These are phyloP conservation scores for Goniomonas avonlea DNA, from an alignment of 78 protist genomes.

Conservation along the genomic window DNA sequence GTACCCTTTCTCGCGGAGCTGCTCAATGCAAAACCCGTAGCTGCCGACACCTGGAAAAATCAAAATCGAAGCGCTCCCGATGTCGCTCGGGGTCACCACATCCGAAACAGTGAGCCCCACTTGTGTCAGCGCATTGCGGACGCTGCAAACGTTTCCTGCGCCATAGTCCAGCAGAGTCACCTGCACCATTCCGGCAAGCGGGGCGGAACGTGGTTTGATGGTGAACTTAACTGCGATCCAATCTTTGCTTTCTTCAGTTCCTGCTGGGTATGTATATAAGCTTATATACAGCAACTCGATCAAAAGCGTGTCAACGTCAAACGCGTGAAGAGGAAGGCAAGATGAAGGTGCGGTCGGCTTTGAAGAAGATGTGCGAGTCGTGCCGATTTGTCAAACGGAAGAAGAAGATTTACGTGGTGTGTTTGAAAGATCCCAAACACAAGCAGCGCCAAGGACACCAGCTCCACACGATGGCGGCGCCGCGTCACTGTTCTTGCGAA, in stretches of 20 bases:
- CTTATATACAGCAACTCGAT: too few relatives aligned
- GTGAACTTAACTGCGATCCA: too few relatives aligned
- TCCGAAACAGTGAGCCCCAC: conserved; percentile 9
- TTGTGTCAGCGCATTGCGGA: conserved; percentile 8
- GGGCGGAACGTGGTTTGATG: too few relatives aligned
- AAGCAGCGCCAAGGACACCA: conserved; percentile 11
- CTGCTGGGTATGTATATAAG: too few relatives aligned
- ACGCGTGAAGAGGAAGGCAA: too few relatives aligned
- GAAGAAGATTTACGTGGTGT: background rate
- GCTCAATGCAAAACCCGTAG: conserved; percentile 25
- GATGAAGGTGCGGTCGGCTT: background rate
- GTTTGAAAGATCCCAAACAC: background rate
- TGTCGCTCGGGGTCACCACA: background rate
- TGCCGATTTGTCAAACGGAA: background rate
- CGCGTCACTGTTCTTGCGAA: too few relatives aligned
- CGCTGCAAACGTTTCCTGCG: conserved; percentile 62
- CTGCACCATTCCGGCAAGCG: too few relatives aligned
- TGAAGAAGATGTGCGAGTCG: background rate
- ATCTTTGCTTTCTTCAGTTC: too few relatives aligned
- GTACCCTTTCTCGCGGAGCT: conserved; percentile 24
- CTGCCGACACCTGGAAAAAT: conserved; percentile 24
- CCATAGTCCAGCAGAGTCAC: conserved; percentile 61
- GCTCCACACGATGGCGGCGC: too few relatives aligned
- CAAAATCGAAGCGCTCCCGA: background rate
- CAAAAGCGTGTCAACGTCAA: too few relatives aligned